A percentile compares a stretch with the other conserved stretches of the same genome.
These are phyloP conservation scores for Centrapalus pauciflorus DNA, from an alignment of 129 eudicot genomes.

Conservation along the genomic window DNA sequence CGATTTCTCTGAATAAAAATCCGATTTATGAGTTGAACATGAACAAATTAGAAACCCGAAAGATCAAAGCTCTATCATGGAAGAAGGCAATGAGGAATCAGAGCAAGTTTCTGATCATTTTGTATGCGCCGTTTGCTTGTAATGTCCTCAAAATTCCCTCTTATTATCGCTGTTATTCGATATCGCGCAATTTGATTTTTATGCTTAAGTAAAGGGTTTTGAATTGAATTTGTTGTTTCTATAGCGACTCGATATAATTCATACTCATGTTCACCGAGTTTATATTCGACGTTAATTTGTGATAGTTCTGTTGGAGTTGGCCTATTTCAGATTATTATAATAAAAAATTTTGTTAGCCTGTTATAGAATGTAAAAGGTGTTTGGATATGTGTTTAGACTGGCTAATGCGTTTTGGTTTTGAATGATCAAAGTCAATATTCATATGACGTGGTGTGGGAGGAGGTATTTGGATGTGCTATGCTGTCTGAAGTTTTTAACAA, in stretches of 20 bases:
- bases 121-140: constrained; percentile 70
- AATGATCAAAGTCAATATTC: too few relatives aligned
- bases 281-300: background rate
- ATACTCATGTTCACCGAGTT: background rate
- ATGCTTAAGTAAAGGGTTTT: constrained; percentile 21
- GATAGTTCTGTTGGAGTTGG: background rate
- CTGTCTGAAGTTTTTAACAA: too few relatives aligned
- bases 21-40: background rate
- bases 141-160: constrained; percentile 3
- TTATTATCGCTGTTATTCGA: background rate
- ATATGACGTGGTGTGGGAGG: too few relatives aligned
- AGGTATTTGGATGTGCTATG: too few relatives aligned
- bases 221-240: constrained; percentile 1
- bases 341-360: background rate
- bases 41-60: constrained; percentile 8
- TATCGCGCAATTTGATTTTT: background rate
- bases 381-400: too few relatives aligned
- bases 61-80: constrained; percentile 21
- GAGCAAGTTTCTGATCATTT: constrained; percentile 60
- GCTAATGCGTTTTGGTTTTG: too few relatives aligned
- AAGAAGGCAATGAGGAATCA: constrained; percentile 23
- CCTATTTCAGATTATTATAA: background rate
- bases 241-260: background rate
- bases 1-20: background rate
- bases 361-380: background rate